Conservation (phyloP, 1,284 basidiomycete genomes). For the Uromyces viciae-fabae region DNA sequence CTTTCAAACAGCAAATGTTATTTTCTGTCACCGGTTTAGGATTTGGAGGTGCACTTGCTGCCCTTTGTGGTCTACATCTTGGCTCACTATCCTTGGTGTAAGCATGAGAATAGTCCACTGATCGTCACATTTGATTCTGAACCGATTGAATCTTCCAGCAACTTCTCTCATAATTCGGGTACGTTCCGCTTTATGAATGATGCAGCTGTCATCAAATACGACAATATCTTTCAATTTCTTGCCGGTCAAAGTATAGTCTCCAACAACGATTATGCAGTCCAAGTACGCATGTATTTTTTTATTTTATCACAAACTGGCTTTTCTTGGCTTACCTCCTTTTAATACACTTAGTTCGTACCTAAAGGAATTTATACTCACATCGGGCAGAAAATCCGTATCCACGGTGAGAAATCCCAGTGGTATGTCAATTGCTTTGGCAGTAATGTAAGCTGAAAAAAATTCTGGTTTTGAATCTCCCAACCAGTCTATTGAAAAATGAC, state of each 20-base stretch:
- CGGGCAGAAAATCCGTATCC: neutral
- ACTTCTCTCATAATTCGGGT: constrained; percentile 33
- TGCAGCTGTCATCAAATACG: neutral
- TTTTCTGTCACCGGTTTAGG: constrained; percentile 42
- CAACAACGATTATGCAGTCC: constrained; percentile 46
- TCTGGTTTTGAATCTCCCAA: too few species aligned
- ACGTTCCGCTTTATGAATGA: constrained; percentile 9
- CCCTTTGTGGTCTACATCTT: constrained; percentile 46
- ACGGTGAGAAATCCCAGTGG: constrained; percentile 13
- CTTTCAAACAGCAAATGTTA: neutral
- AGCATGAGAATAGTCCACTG: neutral
- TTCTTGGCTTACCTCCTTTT: neutral
- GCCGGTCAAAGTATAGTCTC: constrained; percentile 46
- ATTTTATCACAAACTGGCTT: too few species aligned
- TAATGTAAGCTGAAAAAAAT: constrained; percentile 2
- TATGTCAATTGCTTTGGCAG: constrained; percentile 9
- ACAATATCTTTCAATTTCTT: constrained; percentile 45
- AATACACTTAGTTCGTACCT: neutral
- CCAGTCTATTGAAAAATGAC: too few species aligned
- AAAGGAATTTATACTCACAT: neutral
- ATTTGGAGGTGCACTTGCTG: constrained; percentile 47
- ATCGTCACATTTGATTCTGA: neutral
- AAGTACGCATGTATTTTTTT: too few species aligned
- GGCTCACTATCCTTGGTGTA: constrained; percentile 21
- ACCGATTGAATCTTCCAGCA: neutral